Percentiles rank a stretch among this genome's conserved stretches.
Conservation (phyloP, 345 rosid genomes). For the Anastatica hierochuntica region DNA sequence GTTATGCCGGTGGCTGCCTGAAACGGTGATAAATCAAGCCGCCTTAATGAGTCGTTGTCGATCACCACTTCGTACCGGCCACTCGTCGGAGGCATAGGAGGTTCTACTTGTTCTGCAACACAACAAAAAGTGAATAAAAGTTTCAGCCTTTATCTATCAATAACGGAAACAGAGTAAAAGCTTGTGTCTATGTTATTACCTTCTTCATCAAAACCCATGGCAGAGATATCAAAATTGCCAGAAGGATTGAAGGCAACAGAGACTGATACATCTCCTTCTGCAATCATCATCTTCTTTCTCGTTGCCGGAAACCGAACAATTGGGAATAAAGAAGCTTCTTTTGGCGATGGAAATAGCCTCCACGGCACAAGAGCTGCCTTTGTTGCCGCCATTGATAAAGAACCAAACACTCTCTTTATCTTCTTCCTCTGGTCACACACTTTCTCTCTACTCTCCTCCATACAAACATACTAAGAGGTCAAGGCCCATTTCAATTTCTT, state of each 20-base stretch:
- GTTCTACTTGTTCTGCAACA: conserved; percentile 34
- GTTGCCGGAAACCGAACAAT: too few species aligned
- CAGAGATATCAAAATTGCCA: conserved; percentile 67
- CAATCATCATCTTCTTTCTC: not conserved
- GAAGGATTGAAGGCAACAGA: conserved; percentile 81
- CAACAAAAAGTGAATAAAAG: not conserved
- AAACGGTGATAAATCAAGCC: conserved; percentile 73
- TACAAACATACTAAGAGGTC: too few species aligned
- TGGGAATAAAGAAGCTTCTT: not conserved
- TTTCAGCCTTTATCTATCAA: not conserved
- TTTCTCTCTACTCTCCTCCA: too few species aligned
- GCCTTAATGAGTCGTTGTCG: conserved; percentile 37
- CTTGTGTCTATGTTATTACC: too few species aligned
- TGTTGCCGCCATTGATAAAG: too few species aligned
- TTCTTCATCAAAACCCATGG: conserved; percentile 31
- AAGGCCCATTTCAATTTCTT: too few species aligned
- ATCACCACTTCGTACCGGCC: conserved; percentile 64
- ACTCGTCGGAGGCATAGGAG: conserved; percentile 70
- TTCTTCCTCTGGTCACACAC: too few species aligned
- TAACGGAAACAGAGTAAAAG: too few species aligned
- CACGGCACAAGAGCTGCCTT: not conserved
- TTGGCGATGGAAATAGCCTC: not conserved
- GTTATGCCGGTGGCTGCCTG: conserved; percentile 50
- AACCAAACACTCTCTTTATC: too few species aligned
- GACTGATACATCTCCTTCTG: conserved; percentile 26